Base-by-base conservation (phyloP, 140 eudicot genomes). In the Artemisia princeps region DNA sequence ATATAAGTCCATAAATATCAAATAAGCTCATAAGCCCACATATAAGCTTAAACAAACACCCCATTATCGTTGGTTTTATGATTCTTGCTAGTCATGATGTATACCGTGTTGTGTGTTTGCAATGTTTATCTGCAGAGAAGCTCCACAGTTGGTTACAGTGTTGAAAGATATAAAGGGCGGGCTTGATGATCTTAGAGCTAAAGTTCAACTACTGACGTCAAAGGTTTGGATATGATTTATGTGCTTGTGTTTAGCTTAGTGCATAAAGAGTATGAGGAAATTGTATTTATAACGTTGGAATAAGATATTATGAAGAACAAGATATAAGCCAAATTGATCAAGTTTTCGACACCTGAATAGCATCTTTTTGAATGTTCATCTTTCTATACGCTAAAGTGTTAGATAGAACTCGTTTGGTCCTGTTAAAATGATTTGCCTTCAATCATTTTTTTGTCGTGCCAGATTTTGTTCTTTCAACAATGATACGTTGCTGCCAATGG, bases 141-240 rank as follows among this genome's bases (percentile, higher is more conserved):
- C 86, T 66, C 88, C 95, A 5, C 89, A 85, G 30, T 72, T 91
- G 51, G 82, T 83, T 53, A 68, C 78, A 11, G 77, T 83, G 52
- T 65, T 91, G 80, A 85, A 85, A 75, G 96, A 91, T 61, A 85
- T 91, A 81, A 91, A 87, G 72, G 80, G 68, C 0, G 96, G 97
- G 12, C 79, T 91, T 16, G 97, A 91, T 70, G 82, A 57, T 54
- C 71, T 91, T 55, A 83, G 78, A 66, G 72, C 62, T 59, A 91
- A 87, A 78, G 74, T 91, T 61, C 77, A 85, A 67, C 80, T 79
- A 49, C 74, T 87, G 48, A 87, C 91, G 13, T 77, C 80, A 44
- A 83, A 87, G 96, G 97, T 91, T 44, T 0, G 58, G 51, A 46
- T 15, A 55, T 42, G 15, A 62, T 40, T 46, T 15, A 73, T 49